phyloP scores from a whole-genome alignment of 768 basidiomycete genomes.

The Boletus speciosus region DNA sequence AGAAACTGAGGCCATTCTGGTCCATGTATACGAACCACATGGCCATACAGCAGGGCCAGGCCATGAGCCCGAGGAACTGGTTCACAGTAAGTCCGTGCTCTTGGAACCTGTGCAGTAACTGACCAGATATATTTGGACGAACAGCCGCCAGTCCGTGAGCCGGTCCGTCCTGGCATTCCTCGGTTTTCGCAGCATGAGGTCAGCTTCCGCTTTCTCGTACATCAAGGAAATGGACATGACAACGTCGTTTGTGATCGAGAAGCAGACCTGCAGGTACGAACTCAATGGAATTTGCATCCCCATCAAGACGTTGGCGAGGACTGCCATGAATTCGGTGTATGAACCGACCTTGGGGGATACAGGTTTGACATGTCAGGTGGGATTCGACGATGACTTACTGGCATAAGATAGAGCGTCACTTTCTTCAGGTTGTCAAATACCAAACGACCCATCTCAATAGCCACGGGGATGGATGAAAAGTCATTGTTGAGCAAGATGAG shows the following conservation, averaged over 20 bases:
- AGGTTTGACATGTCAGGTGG: neutral
- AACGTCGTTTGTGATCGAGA: constrained; percentile 53
- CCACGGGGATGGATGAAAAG: constrained; percentile 55
- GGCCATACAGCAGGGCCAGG: constrained; percentile 45
- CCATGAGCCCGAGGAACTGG: constrained; percentile 44
- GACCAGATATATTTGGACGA: constrained; percentile 47
- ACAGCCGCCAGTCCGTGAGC: constrained; percentile 47
- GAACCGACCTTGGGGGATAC: constrained; percentile 39
- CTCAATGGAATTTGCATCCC: constrained; percentile 58
- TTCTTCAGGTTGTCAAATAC: constrained; percentile 60
- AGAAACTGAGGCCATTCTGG: constrained; percentile 36
- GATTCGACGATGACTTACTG: constrained; percentile 25
- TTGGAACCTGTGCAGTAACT: constrained; percentile 10
- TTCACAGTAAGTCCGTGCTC: constrained; percentile 1
- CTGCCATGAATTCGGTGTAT: constrained; percentile 57
- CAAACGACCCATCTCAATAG: constrained; percentile 56
- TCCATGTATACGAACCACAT: constrained; percentile 40
- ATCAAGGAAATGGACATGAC: constrained; percentile 49
- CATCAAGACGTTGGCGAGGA: constrained; percentile 53
- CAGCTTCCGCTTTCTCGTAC: constrained; percentile 50
- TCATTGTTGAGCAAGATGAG: constrained; percentile 57
- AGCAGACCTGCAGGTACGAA: constrained; percentile 53
- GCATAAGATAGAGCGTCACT: constrained; percentile 45
- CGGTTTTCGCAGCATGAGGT: constrained; percentile 47
- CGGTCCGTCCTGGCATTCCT: constrained; percentile 48